phyloP scores from a whole-genome alignment of 1,284 basidiomycete genomes.

The Naganishia sp. region DNA sequence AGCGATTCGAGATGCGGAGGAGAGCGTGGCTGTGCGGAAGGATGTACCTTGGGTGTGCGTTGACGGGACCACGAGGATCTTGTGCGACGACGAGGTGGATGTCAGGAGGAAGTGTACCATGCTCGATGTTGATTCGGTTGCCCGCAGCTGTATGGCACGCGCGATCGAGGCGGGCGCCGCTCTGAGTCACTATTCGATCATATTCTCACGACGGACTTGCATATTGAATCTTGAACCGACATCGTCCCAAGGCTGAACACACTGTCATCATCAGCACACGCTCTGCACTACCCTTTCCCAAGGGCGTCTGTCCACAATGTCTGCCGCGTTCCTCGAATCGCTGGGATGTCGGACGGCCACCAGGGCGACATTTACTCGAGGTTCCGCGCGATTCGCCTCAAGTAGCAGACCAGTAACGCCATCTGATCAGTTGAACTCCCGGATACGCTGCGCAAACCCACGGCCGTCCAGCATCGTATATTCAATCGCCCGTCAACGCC shows the following conservation, averaged over 20 bases:
- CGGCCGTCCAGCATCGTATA: too few relatives aligned
- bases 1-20: conserved; percentile 10
- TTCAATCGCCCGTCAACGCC: background rate
- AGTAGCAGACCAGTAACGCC: background rate
- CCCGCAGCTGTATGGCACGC: background rate
- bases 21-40: conserved; percentile 8
- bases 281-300: too few relatives aligned
- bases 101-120: background rate
- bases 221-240: background rate
- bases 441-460: background rate
- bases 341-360: conserved; percentile 5
- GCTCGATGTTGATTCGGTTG: background rate
- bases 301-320: background rate
- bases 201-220: background rate
- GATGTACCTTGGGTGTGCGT: conserved; percentile 19
- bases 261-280: too few relatives aligned
- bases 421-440: background rate
- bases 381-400: conserved; percentile 15
- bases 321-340: conserved; percentile 4
- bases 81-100: background rate
- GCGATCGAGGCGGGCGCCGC: too few relatives aligned
- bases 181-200: too few relatives aligned
- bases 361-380: background rate
- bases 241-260: background rate
- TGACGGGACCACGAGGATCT: conserved; percentile 8